These are phyloP conservation scores for Penicillium dipodomyicola DNA, from an alignment of 495 filamentous ascomycete genomes.

Conservation along the genomic window DNA sequence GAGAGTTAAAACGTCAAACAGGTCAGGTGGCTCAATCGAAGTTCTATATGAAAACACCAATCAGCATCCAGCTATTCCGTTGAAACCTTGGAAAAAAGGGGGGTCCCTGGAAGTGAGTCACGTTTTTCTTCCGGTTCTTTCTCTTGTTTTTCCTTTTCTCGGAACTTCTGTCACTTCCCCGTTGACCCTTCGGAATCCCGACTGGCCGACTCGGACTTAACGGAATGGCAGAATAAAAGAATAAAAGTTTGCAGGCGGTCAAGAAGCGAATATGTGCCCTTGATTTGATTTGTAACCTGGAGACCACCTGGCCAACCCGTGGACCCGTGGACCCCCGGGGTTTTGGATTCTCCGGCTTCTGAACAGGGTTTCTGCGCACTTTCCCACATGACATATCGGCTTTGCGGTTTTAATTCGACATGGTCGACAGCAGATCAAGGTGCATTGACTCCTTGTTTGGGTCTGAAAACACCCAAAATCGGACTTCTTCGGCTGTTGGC, in stretches of 20 bases:
- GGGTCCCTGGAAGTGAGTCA: conserved; percentile 22
- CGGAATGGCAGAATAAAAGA: background rate
- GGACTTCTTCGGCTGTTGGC: background rate
- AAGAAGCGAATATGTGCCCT: background rate
- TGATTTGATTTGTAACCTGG: background rate
- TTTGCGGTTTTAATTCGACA: background rate
- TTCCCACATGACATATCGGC: background rate
- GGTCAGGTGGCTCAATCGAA: conserved; percentile 18
- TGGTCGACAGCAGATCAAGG: background rate
- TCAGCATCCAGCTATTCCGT: background rate
- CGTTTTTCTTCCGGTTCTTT: conserved; percentile 25
- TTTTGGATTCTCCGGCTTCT: background rate
- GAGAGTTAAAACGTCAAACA: background rate
- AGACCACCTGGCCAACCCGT: too few relatives aligned
- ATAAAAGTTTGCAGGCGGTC: background rate
- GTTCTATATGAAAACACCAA: conserved; percentile 10
- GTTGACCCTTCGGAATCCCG: conserved; percentile 18
- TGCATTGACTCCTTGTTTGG: conserved; percentile 9
- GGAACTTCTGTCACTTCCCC: conserved; percentile 21
- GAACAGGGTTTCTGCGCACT: background rate
- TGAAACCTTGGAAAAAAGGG: conserved; percentile 1
- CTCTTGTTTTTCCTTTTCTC: conserved; percentile 19
- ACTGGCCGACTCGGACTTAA: conserved; percentile 25
- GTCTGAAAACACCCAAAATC: conserved; percentile 11
- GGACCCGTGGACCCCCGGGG: too few relatives aligned